Evolutionary conservation across 139 green algal species (phyloP), one percentile per base, ranked within the genome.

Genomic region (Chlorella sp.): DNA sequence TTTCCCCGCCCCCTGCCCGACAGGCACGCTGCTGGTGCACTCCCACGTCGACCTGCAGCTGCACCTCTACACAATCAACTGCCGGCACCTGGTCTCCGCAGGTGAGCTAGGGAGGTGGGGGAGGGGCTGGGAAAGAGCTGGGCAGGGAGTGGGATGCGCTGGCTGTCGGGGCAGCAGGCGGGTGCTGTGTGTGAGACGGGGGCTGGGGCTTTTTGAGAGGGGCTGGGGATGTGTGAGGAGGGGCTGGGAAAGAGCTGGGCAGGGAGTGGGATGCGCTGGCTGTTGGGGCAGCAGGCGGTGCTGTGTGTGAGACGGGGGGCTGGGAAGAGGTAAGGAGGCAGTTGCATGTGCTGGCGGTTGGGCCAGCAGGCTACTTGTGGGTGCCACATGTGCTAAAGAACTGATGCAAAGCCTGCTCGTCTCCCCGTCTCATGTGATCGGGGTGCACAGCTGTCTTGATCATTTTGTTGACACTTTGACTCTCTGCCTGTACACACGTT

Each of bases 51-150:
- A 94, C 87, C 85, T 94, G 81, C 66, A 75, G 28, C 90, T 95
- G n/a, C 92, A 94, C 73, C 79, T 82, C 16, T 92, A 89, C 91
- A 94, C 77, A n/a, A n/a, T 94, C 83, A 96, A 94, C 86, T 89
- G 89, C n/a, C 77, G 86, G 53, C 89, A 86, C 61, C 61, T 94
- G 24, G 88, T 86, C 39, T 87, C 71, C 1, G 86, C 71, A 15
- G 89, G 85, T 81, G 85, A 57, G 85, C n/a, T 18, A 14, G 15
- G 60, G 60, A 14, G 18, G 60, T 18, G 60, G 60, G n/a, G 60
- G 60, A 26, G 60, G 60, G 60, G 60, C 60, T 68, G 60, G 71
- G 4, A 39, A 14, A 14, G 30, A 24, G 71, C 71, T 40, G 5
- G 68, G 68, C 68, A 18, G 5, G 19, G 68, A 18, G 21, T 76